A percentile compares a stretch with the other conserved stretches of the same genome.
phyloP scores from a whole-genome alignment of 2,329 filamentous ascomycete species.

The Dactylellina parvicollis region DNA sequence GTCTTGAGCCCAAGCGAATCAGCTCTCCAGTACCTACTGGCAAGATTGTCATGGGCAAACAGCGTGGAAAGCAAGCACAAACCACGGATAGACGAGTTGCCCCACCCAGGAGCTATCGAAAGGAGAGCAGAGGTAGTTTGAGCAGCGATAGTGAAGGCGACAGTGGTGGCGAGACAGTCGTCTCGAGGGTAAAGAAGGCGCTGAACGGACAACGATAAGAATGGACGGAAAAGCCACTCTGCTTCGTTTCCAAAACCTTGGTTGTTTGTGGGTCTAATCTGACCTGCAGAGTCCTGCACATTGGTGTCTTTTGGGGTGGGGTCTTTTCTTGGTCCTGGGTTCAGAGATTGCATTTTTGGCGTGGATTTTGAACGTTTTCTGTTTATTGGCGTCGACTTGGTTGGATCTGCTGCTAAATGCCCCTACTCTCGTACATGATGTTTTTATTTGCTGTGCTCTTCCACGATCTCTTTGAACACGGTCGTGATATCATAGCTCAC shows the following conservation, averaged over 20 bases:
- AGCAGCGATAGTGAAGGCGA: constrained; percentile 51
- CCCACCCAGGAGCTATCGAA: constrained; percentile 38
- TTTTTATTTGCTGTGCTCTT: neutral
- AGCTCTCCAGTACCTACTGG: constrained; percentile 45
- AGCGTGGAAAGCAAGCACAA: constrained; percentile 33
- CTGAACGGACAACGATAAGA: constrained; percentile 32
- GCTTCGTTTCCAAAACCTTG: neutral
- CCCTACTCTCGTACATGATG: neutral
- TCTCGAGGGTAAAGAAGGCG: constrained; percentile 44
- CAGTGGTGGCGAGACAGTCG: constrained; percentile 41
- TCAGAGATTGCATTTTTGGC: neutral
- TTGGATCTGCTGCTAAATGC: constrained; percentile 16
- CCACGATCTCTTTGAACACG: neutral
- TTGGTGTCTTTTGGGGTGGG: too few species aligned
- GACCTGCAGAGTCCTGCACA: too few species aligned
- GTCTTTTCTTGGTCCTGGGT: too few species aligned
- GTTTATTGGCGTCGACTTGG: constrained; percentile 24
- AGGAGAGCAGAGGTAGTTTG: constrained; percentile 48
- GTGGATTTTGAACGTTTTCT: neutral
- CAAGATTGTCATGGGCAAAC: constrained; percentile 38
- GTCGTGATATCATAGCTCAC: neutral
- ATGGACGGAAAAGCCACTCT: neutral
- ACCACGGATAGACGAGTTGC: constrained; percentile 23
- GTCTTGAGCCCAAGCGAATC: constrained; percentile 39
- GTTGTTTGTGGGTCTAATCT: neutral